phyloP scores from a whole-genome alignment of 129 eudicot species.

The Artemisia tridentata region DNA sequence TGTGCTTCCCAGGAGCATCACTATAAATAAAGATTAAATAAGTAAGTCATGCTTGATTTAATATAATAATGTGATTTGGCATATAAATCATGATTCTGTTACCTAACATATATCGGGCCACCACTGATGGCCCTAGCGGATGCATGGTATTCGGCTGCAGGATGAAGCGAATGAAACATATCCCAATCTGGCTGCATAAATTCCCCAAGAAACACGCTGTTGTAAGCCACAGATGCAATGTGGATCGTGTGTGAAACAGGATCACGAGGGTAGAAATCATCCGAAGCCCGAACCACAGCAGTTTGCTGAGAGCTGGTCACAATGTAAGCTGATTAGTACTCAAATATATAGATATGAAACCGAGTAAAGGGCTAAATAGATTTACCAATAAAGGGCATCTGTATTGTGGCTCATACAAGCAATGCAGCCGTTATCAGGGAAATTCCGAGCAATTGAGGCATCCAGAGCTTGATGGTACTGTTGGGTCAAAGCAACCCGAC shows the following conservation, averaged over 20 bases:
- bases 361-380: background rate
- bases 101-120: conserved; percentile 84
- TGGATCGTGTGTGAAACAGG: conserved; percentile 83
- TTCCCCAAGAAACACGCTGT: conserved; percentile 87
- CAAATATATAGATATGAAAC: background rate
- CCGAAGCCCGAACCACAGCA: conserved; percentile 83
- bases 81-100: background rate
- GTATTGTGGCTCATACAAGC: conserved; percentile 85
- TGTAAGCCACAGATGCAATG: conserved; percentile 78
- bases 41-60: background rate
- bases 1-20: conserved; percentile 89
- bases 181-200: conserved; percentile 97
- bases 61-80: background rate
- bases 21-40: conserved; percentile 28
- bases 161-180: conserved; percentile 87
- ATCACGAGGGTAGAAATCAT: conserved; percentile 87
- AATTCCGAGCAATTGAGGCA: conserved; percentile 62
- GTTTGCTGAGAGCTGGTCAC: conserved; percentile 81
- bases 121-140: conserved; percentile 84
- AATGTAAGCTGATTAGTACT: conserved; percentile 14
- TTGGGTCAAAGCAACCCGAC: conserved; percentile 70
- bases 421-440: conserved; percentile 77
- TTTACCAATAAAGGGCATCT: conserved; percentile 74
- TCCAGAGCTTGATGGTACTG: conserved; percentile 81
- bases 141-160: conserved; percentile 78